Evolutionary conservation across 768 basidiomycete genomes (phyloP), one percentile per base, ranked within the genome.

Genomic region (Lactarius hatsudake): DNA sequence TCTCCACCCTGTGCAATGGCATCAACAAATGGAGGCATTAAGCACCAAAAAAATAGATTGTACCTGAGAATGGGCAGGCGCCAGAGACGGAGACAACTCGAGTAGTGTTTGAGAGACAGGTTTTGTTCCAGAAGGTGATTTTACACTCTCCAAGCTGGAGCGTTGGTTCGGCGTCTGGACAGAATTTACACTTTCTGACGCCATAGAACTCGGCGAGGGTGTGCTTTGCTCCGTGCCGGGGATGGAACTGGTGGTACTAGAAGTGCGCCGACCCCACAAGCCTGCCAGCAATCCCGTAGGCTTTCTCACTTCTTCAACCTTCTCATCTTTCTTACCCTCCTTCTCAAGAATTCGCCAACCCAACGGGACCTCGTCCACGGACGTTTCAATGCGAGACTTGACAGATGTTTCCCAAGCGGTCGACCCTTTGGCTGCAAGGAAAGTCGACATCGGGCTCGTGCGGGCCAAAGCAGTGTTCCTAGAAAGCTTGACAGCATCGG

Each of bases 301-400:
- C 74, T 84, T 90, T 66, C 74, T 78, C 17, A 69, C 65, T 76
- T 81, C 81, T n/a, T 75, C 74, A 6, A 78, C 74, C 26, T 83
- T 83, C 2, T 69, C 60, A 64, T 76, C 62, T 51, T 81, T 74
- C n/a, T 79, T 75, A 48, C 77, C 74, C 32, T 83, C 81, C 67
- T 85, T 85, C 63, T 89, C 86, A 15, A 90, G 76, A 38, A 90
- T 83, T 67, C 87, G 81, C 91, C 91, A 91, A 5, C 90, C 91
- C 18, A 81, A 76, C n/a, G 87, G 90, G 8, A 86, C 75, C 71
- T 88, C 88, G 26, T 90, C 87, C 30, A 79, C 78, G 32, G 78
- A 69, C 42, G 79, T 65, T 13, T 84, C 84, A 36, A 82, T 80
- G 57, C 78, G 79, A 3, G 83, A 78, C 74, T 85, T 90, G 0